Conservation (phyloP, 2,329 filamentous ascomycete species). For the Ophidiomyces ophidiicola region DNA sequence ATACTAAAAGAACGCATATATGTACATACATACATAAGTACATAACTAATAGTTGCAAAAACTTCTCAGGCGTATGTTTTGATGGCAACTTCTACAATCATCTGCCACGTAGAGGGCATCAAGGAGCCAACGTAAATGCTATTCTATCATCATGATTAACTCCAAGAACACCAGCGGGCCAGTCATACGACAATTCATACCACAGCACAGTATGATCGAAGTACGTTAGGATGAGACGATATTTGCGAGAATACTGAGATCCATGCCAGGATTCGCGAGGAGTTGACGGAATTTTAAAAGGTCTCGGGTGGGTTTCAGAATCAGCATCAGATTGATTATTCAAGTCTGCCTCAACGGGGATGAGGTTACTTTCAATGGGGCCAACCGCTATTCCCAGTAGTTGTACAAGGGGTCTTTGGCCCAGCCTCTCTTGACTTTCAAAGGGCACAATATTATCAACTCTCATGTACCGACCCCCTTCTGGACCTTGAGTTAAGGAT, state of each 20-base stretch:
- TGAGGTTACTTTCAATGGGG: slow-evolving; percentile 43
- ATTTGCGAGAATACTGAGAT: slow-evolving; percentile 32
- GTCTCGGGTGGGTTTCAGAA: too few relatives aligned
- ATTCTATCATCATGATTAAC: slow-evolving; percentile 3
- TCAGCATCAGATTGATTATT: slow-evolving; percentile 17
- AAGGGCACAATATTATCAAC: slow-evolving; percentile 47
- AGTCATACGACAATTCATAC: slow-evolving; percentile 45
- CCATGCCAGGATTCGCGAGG: slow-evolving; percentile 26
- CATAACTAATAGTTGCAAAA: too few relatives aligned
- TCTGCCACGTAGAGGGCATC: too few relatives aligned
- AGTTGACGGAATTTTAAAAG: not conserved
- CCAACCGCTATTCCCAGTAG: slow-evolving; percentile 46
- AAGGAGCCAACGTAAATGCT: slow-evolving; percentile 11
- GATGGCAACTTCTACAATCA: too few relatives aligned
- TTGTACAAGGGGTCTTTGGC: slow-evolving; percentile 33
- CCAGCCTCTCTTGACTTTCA: slow-evolving; percentile 35
- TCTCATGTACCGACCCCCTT: slow-evolving; percentile 37
- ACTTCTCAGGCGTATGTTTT: too few relatives aligned
- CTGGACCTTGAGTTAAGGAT: slow-evolving; percentile 34
- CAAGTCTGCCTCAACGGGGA: slow-evolving; percentile 24
- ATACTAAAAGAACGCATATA: too few relatives aligned
- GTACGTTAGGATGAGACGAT: slow-evolving; percentile 46
- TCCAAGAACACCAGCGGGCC: slow-evolving; percentile 18
- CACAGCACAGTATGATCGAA: slow-evolving; percentile 45
- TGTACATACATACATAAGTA: too few relatives aligned